Evolutionary conservation across 306 rosid species (phyloP).

Genomic region (Parietaria judaica): DNA sequence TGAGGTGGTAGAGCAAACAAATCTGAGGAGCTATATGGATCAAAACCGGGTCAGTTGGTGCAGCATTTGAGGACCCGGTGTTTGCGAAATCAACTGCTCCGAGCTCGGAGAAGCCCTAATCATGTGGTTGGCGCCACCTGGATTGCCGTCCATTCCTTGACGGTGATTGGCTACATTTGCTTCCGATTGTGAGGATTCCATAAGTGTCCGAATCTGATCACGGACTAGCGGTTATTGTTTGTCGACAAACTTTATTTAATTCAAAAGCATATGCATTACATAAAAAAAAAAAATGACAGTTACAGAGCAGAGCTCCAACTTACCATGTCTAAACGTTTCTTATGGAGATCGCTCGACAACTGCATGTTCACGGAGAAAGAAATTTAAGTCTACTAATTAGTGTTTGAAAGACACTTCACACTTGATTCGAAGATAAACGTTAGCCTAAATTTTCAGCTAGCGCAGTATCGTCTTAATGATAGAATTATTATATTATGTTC

Average conservation of each 20-base stretch:
- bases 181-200: constrained; percentile 57
- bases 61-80: constrained; percentile 40
- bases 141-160: constrained; percentile 52
- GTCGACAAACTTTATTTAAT: constrained; percentile 9
- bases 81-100: constrained; percentile 48
- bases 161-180: constrained; percentile 39
- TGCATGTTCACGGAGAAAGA: constrained; percentile 33
- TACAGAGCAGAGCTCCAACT: constrained; percentile 22
- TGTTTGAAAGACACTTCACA: background rate
- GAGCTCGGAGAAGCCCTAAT: constrained; percentile 27
- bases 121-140: constrained; percentile 46
- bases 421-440: background rate
- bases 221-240: constrained; percentile 7
- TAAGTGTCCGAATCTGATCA: constrained; percentile 63
- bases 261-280: constrained; percentile 11
- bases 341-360: constrained; percentile 62
- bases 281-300: constrained; percentile 8
- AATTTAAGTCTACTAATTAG: background rate
- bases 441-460: background rate
- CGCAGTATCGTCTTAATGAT: too few relatives aligned
- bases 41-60: constrained; percentile 40
- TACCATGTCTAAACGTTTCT: constrained; percentile 78
- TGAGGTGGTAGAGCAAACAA: constrained; percentile 9
- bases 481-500: too few relatives aligned
- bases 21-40: constrained; percentile 7